Evolutionary conservation across 768 basidiomycete species (phyloP).

Genomic region (Tricholoma hemisulphureum): DNA sequence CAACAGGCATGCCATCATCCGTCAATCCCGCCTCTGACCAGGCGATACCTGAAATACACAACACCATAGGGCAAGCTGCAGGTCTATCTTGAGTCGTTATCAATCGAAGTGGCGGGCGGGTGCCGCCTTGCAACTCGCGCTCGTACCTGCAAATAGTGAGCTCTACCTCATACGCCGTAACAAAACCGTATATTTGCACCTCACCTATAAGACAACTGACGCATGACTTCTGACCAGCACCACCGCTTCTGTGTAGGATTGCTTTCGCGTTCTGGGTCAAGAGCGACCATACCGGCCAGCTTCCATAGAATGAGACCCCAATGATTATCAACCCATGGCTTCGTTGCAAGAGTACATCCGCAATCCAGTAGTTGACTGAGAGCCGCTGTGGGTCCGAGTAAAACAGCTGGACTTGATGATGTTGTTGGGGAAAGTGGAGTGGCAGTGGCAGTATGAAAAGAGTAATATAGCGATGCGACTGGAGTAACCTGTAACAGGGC

Average conservation of each 20-base stretch:
- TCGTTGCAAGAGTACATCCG: constrained; percentile 69
- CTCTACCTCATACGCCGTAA: neutral
- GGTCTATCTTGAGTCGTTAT: constrained; percentile 84
- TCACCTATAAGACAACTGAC: constrained; percentile 85
- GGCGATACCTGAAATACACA: constrained; percentile 75
- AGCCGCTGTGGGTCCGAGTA: constrained; percentile 53
- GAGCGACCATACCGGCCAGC: constrained; percentile 75
- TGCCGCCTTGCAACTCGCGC: constrained; percentile 73
- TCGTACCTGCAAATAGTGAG: constrained; percentile 62
- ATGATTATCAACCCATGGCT: constrained; percentile 89
- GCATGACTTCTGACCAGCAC: constrained; percentile 79
- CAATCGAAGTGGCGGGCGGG: constrained; percentile 77
- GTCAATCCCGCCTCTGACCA: constrained; percentile 44
- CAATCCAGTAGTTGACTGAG: constrained; percentile 49
- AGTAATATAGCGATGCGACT: constrained; percentile 54
- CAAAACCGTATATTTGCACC: constrained; percentile 8
- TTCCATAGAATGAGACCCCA: constrained; percentile 95
- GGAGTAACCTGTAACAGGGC: constrained; percentile 58
- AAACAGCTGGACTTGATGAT: constrained; percentile 15
- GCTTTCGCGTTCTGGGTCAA: constrained; percentile 62
- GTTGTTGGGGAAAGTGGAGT: constrained; percentile 21
- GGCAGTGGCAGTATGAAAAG: constrained; percentile 47
- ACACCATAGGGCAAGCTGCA: constrained; percentile 74
- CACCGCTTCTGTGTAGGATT: constrained; percentile 55
- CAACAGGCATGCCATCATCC: constrained; percentile 36